Percentiles rank a stretch among this genome's conserved stretches.
phyloP scores from a whole-genome alignment of 2,329 filamentous ascomycete genomes.

The Raffaelea ambrosiae region DNA sequence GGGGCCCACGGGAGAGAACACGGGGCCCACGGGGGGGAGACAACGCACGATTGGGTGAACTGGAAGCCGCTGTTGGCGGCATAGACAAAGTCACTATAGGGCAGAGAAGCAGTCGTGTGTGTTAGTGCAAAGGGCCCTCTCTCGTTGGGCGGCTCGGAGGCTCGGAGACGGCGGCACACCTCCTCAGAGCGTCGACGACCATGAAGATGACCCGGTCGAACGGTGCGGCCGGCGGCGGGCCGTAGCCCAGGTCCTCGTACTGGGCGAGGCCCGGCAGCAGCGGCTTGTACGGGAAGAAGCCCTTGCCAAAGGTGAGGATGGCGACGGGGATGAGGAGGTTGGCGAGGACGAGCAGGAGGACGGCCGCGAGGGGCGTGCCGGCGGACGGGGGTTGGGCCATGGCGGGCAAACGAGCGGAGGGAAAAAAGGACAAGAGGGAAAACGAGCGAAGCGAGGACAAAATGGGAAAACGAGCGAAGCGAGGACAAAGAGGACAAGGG shows the following conservation, averaged over 20 bases:
- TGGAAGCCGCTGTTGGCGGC: conserved; percentile 69
- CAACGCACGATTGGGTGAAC: conserved; percentile 75
- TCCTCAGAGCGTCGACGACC: conserved; percentile 92
- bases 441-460: neutral
- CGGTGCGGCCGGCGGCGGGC: conserved; percentile 50
- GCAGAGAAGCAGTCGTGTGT: too few species aligned
- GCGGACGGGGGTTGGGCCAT: neutral
- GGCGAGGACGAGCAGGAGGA: conserved; percentile 49
- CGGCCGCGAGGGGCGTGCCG: conserved; percentile 12
- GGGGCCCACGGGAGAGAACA: neutral
- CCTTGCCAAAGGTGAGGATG: conserved; percentile 69
- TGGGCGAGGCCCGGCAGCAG: conserved; percentile 77
- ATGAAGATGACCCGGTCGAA: conserved; percentile 94
- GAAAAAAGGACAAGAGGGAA: neutral
- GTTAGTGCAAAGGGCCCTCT: too few species aligned
- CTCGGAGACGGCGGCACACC: conserved; percentile 37
- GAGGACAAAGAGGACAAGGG: too few species aligned
- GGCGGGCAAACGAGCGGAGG: neutral
- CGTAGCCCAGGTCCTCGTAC: conserved; percentile 50
- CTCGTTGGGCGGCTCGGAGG: neutral
- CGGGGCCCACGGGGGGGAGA: neutral
- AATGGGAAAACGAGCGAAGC: too few species aligned
- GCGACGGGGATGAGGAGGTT: conserved; percentile 73
- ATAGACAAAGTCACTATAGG: conserved; percentile 81
- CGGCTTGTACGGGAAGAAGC: conserved; percentile 97